Evolutionary conservation across 176 grass and related monocot genomes (phyloP).

Genomic region (Canna indica): DNA sequence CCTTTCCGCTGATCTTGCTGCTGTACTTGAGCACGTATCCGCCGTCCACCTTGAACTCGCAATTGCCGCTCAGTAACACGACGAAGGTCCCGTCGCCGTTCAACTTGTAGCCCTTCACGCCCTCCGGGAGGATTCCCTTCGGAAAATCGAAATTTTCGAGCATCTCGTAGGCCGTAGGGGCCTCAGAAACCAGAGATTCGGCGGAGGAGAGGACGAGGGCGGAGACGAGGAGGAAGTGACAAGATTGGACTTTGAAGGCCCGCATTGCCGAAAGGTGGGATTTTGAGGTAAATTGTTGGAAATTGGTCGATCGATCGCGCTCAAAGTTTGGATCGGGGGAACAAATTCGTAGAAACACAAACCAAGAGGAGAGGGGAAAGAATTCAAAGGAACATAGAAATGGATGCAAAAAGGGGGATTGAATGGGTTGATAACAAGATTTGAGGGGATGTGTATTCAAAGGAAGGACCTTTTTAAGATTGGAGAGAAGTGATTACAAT

Average conservation of each 20-base stretch:
- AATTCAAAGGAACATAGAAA: no score
- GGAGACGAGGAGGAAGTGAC: background rate
- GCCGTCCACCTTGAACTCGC: constrained; percentile 30
- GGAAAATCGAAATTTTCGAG: constrained; percentile 36
- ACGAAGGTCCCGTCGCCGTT: constrained; percentile 23
- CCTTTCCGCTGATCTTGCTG: constrained; percentile 28
- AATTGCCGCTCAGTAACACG: constrained; percentile 24
- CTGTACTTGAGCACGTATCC: constrained; percentile 35
- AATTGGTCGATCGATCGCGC: background rate
- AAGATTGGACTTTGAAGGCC: background rate
- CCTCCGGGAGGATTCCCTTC: constrained; percentile 35
- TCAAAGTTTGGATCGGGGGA: background rate
- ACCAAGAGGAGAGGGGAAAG: no score
- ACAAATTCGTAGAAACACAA: background rate
- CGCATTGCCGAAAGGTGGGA: background rate
- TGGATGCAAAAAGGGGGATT: background rate
- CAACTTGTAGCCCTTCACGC: constrained; percentile 23
- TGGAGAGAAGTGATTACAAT: background rate
- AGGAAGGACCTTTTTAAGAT: background rate
- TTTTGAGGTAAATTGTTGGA: background rate
- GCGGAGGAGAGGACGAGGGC: background rate
- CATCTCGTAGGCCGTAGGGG: constrained; percentile 37
- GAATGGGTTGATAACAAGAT: no score
- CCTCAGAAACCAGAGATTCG: background rate
- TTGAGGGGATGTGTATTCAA: background rate